Evolutionary conservation across 2,329 filamentous ascomycete genomes (phyloP).

Genomic region (Amauroascus verrucosus): DNA sequence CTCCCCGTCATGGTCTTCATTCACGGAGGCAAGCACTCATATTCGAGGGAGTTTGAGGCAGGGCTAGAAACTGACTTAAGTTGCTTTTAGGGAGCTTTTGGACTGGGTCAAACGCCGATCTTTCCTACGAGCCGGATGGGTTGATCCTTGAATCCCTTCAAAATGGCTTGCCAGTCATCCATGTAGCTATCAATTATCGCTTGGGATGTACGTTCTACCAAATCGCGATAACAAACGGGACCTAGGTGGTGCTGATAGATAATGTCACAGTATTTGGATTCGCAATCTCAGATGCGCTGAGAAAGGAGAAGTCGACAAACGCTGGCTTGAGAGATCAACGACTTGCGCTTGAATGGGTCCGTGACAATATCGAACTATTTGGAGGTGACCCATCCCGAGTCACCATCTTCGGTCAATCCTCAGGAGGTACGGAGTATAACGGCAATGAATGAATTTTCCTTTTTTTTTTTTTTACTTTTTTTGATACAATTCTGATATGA

Average conservation of each 20-base stretch:
- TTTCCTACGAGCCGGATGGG: not conserved
- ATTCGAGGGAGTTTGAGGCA: not conserved
- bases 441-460: not conserved
- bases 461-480: too few relatives aligned
- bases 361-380: constrained; percentile 45
- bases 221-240: not conserved
- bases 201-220: not conserved
- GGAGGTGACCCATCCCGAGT: constrained; percentile 44
- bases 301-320: constrained; percentile 43
- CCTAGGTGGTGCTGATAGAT: not conserved
- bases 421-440: constrained; percentile 33
- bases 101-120: constrained; percentile 7
- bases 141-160: not conserved
- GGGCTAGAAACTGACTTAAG: not conserved
- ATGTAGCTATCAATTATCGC: not conserved
- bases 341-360: constrained; percentile 49
- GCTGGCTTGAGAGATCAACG: constrained; percentile 45
- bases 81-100: constrained; percentile 3
- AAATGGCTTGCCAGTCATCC: not conserved
- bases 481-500: not conserved
- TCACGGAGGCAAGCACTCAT: constrained; percentile 1
- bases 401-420: constrained; percentile 44
- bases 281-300: constrained; percentile 26
- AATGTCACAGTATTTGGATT: constrained; percentile 4
- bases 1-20: constrained; percentile 1